phyloP scores from a whole-genome alignment of 1,284 basidiomycete genomes.

The Leccinum huronense region DNA sequence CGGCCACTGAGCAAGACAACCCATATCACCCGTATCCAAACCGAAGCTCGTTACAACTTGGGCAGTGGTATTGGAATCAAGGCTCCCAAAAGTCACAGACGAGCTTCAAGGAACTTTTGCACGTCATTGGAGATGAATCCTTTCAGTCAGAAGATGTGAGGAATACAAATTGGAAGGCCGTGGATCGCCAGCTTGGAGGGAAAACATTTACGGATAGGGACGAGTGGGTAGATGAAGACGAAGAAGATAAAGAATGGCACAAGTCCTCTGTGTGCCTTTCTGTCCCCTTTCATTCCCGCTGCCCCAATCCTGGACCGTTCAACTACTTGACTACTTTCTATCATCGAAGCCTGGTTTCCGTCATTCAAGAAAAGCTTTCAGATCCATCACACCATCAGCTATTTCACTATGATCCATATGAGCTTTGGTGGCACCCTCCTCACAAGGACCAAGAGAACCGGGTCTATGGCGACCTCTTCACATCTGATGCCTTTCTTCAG shows the following conservation, averaged over 20 bases:
- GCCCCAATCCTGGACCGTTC: neutral
- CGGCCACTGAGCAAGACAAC: neutral
- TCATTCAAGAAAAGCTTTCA: neutral
- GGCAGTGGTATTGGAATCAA: slow-evolving; percentile 1
- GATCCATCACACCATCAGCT: neutral
- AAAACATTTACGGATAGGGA: neutral
- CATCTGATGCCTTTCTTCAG: neutral
- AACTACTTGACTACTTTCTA: neutral
- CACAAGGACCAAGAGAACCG: neutral
- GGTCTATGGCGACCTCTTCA: neutral
- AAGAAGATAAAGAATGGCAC: neutral
- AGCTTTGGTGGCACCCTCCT: neutral
- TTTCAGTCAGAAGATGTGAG: neutral
- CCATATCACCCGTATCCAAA: slow-evolving; percentile 1
- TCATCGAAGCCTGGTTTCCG: neutral
- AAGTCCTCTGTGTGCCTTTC: neutral
- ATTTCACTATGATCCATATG: neutral
- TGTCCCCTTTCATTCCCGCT: neutral
- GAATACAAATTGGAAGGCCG: neutral
- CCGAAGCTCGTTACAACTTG: neutral
- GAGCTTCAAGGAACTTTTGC: neutral
- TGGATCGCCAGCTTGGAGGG: neutral
- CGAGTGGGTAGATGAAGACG: neutral
- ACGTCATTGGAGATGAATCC: neutral
- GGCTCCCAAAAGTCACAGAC: neutral